Evolutionary conservation across 352 stramenopile species (phyloP).

Genomic region (Globisporangium recalcitrans): DNA sequence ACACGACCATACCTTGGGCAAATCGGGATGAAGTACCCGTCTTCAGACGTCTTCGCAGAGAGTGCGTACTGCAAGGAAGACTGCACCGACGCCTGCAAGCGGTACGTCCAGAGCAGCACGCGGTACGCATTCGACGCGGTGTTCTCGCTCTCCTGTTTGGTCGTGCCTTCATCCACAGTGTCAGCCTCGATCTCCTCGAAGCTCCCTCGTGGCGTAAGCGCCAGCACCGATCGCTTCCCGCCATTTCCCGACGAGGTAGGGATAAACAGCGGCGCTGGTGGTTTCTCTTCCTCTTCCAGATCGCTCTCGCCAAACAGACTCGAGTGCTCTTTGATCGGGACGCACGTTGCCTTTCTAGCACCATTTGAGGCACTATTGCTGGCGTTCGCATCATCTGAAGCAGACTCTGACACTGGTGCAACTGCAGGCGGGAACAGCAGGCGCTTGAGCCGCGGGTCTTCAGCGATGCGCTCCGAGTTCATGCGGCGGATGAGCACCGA

Average conservation of each 20-base stretch:
- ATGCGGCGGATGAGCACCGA: slow-evolving; percentile 83
- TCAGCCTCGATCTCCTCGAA: slow-evolving; percentile 68
- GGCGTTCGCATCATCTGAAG: not conserved
- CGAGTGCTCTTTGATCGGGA: slow-evolving; percentile 14
- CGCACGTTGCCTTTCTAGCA: not conserved
- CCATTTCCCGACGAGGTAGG: not conserved
- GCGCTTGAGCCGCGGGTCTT: slow-evolving; percentile 72
- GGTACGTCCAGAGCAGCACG: slow-evolving; percentile 76
- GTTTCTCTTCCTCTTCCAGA: slow-evolving; percentile 30
- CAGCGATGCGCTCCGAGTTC: slow-evolving; percentile 83
- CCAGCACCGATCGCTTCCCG: not conserved
- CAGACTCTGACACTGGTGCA: slow-evolving; percentile 19
- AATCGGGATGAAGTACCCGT: slow-evolving; percentile 79
- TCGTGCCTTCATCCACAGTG: slow-evolving; percentile 35
- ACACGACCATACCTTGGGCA: slow-evolving; percentile 44
- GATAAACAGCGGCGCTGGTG: slow-evolving; percentile 17
- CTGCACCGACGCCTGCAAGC: slow-evolving; percentile 70
- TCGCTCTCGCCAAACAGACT: slow-evolving; percentile 21
- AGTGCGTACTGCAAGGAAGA: slow-evolving; percentile 68
- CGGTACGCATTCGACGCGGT: slow-evolving; percentile 59
- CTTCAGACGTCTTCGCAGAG: slow-evolving; percentile 75
- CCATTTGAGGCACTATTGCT: not conserved
- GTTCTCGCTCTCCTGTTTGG: slow-evolving; percentile 78
- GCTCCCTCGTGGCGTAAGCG: slow-evolving; percentile 39
- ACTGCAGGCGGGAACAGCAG: slow-evolving; percentile 40